Evolutionary conservation across 305 asterid genomes (phyloP).

Genomic region (Monarda citriodora): DNA sequence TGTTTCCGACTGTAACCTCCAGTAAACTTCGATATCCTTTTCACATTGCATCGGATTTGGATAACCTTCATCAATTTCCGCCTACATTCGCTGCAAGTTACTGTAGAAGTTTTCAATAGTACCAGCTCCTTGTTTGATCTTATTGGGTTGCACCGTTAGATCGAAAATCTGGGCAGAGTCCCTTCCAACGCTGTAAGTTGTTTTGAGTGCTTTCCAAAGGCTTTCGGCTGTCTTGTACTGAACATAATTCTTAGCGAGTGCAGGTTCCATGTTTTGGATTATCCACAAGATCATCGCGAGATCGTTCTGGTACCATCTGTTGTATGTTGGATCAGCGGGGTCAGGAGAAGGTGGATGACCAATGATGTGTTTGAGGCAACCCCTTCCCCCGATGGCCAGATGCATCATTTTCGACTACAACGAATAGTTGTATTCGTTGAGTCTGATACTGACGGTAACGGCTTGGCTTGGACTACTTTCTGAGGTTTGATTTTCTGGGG

Average conservation of each 20-base stretch:
- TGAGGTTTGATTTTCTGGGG: no score
- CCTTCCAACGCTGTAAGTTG: background rate
- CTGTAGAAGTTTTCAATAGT: background rate
- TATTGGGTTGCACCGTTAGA: background rate
- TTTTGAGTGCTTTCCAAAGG: background rate
- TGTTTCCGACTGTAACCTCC: background rate
- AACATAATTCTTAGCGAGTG: background rate
- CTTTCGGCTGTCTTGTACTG: background rate
- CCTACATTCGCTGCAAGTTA: background rate
- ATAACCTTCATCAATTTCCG: background rate
- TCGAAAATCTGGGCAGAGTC: background rate
- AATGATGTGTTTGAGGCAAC: conserved; percentile 1
- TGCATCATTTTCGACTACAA: background rate
- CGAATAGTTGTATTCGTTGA: background rate
- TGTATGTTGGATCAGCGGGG: background rate
- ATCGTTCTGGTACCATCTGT: background rate
- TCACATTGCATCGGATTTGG: background rate
- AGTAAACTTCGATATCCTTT: background rate
- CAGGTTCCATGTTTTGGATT: background rate
- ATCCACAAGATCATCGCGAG: background rate
- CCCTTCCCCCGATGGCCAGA: background rate
- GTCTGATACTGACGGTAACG: background rate
- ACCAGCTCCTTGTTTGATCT: background rate
- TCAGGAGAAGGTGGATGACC: background rate
- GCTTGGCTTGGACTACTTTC: no score